phyloP scores from a whole-genome alignment of 2,329 filamentous ascomycete species.

The Colletotrichum paranaense region DNA sequence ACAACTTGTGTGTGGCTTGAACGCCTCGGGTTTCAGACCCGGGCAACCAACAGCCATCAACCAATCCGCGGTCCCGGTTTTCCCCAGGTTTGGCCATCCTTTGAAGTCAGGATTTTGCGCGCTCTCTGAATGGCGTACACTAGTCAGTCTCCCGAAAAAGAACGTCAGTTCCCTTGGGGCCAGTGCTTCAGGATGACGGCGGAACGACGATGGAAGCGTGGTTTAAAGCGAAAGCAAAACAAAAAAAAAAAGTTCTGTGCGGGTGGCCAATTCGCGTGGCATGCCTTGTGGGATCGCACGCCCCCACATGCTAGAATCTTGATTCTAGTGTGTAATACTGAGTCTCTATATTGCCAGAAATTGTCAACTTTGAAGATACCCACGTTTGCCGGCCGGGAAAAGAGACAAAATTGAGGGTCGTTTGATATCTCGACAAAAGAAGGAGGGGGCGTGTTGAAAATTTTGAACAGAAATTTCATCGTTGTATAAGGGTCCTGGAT shows the following conservation, averaged over 20 bases:
- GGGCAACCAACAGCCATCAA: neutral
- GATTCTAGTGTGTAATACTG: neutral
- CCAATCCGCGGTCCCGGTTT: neutral
- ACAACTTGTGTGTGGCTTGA: conserved; percentile 11
- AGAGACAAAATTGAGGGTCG: neutral
- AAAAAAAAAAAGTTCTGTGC: neutral
- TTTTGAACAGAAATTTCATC: too few species aligned
- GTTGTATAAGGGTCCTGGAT: neutral
- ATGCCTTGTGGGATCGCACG: neutral
- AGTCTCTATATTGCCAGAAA: neutral
- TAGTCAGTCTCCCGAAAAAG: conserved; percentile 7
- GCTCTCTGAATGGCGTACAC: neutral
- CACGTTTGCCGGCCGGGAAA: neutral
- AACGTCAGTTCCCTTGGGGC: conserved; percentile 3
- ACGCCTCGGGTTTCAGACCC: conserved; percentile 20
- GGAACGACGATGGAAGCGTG: neutral
- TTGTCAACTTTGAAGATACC: neutral
- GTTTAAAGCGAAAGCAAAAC: too few species aligned
- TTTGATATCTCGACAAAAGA: neutral
- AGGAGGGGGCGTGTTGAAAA: neutral
- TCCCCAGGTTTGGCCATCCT: conserved; percentile 10
- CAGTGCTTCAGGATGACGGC: conserved; percentile 19
- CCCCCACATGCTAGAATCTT: neutral
- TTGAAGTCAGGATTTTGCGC: neutral
- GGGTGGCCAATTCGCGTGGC: conserved; percentile 5